A percentile compares a stretch with the other conserved stretches of the same genome.
These are phyloP conservation scores for Jasminum sambac DNA, from an alignment of 257 asterid genomes.

Conservation along the genomic window DNA sequence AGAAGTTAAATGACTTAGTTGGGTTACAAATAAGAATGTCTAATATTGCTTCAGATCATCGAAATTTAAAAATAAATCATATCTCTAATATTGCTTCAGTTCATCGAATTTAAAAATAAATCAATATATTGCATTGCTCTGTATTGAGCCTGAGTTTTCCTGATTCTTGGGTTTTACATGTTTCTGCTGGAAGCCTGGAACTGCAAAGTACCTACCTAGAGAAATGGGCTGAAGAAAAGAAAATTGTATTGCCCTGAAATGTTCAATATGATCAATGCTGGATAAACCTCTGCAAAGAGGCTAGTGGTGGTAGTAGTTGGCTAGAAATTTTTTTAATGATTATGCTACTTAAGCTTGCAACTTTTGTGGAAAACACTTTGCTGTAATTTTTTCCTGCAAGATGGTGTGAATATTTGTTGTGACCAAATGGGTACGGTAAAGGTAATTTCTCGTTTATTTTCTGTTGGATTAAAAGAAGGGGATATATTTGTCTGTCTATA, in stretches of 20 bases:
- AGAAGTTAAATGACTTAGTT: not conserved
- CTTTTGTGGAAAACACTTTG: not conserved
- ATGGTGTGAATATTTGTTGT: not conserved
- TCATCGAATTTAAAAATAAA: not conserved
- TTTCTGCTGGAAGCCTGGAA: not conserved
- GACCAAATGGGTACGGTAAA: not conserved
- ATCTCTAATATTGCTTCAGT: not conserved
- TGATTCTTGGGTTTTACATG: not conserved
- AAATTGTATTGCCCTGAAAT: not conserved
- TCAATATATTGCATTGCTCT: not conserved
- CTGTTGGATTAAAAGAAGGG: conserved; percentile 8
- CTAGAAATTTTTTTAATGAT: not conserved
- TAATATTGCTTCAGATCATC: not conserved
- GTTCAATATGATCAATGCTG: not conserved
- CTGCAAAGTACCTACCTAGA: not conserved
- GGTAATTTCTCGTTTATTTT: not conserved
- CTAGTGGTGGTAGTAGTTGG: not conserved
- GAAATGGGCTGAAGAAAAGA: not conserved
- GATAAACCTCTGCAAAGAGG: not conserved
- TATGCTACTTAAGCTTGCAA: not conserved
- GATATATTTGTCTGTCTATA: not conserved
- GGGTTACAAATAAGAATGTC: not conserved
- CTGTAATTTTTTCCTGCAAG: not conserved
- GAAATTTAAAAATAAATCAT: not conserved
- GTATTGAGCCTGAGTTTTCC: not conserved